A percentile compares a stretch with the other conserved stretches of the same genome.
Conservation (phyloP, 2,329 filamentous ascomycete genomes). For the Pseudogymnoascus sp. region DNA sequence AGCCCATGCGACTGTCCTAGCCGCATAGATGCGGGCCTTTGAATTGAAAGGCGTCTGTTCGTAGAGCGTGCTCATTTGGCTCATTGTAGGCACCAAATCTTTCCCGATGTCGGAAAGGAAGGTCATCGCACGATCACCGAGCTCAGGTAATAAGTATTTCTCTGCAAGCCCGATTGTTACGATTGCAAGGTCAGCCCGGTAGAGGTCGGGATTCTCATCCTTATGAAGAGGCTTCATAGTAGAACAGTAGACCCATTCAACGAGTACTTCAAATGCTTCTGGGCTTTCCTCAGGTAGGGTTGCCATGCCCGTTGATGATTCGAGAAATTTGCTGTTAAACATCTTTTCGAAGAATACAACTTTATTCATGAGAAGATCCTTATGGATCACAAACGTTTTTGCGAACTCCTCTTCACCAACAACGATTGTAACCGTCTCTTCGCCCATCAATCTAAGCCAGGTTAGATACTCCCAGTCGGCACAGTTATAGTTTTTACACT, state of each 20-base stretch:
- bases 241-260: conserved; percentile 15
- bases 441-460: not conserved
- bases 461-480: not conserved
- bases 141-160: conserved; percentile 10
- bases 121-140: conserved; percentile 3
- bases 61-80: not conserved
- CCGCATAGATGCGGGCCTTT: too few species aligned
- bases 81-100: not conserved
- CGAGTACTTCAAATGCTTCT: conserved; percentile 13
- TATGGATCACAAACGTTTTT: conserved; percentile 11
- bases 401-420: not conserved
- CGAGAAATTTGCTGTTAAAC: conserved; percentile 15
- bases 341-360: conserved; percentile 17
- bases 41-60: too few species aligned
- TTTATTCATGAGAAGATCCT: conserved; percentile 13
- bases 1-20: not conserved
- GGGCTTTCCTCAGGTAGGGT: conserved; percentile 15
- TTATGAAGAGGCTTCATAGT: not conserved
- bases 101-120: not conserved
- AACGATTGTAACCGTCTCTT: not conserved
- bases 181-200: not conserved
- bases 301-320: not conserved
- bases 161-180: not conserved
- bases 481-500: not conserved
- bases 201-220: too few species aligned